A percentile compares a stretch with the other conserved stretches of the same genome.
phyloP scores from a whole-genome alignment of 164 flowering plant species.

The Vitis amurensis region DNA sequence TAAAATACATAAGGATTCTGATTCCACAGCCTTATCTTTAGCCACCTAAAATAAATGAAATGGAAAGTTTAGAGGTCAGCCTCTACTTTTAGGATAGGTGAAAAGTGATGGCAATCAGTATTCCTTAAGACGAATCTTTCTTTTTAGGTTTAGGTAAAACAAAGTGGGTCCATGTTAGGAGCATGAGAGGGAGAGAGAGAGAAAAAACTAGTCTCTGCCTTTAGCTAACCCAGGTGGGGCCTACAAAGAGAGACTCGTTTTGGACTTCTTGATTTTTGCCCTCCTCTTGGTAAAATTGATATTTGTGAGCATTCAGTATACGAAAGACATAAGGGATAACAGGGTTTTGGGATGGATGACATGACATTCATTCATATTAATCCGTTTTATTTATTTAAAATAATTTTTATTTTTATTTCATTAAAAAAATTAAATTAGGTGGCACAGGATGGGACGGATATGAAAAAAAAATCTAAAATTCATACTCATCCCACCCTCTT shows the following conservation, averaged over 20 bases:
- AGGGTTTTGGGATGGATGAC: too few relatives aligned
- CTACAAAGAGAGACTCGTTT: neutral
- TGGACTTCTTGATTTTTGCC: neutral
- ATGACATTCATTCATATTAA: too few relatives aligned
- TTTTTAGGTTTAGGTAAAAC: constrained; percentile 25
- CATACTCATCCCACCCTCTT: too few relatives aligned
- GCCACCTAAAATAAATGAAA: neutral
- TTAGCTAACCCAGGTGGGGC: constrained; percentile 22
- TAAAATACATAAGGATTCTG: neutral
- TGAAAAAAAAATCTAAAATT: too few relatives aligned
- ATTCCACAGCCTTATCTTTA: neutral
- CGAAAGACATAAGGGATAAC: too few relatives aligned
- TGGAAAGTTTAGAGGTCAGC: constrained; percentile 19
- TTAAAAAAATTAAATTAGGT: too few relatives aligned
- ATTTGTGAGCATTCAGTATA: too few relatives aligned
- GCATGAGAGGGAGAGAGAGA: too few relatives aligned
- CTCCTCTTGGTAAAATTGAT: too few relatives aligned
- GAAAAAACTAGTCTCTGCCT: neutral
- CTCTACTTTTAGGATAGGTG: constrained; percentile 14
- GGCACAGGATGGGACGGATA: too few relatives aligned
- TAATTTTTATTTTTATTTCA: too few relatives aligned
- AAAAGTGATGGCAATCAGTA: constrained; percentile 9
- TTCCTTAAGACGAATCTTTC: constrained; percentile 27
- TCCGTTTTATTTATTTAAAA: too few relatives aligned
- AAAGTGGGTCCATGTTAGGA: constrained; percentile 1